Percentiles rank a stretch among this genome's conserved stretches.
These are phyloP conservation scores for Penicillium coprophilum DNA, from an alignment of 495 filamentous ascomycete genomes.

Conservation along the genomic window DNA sequence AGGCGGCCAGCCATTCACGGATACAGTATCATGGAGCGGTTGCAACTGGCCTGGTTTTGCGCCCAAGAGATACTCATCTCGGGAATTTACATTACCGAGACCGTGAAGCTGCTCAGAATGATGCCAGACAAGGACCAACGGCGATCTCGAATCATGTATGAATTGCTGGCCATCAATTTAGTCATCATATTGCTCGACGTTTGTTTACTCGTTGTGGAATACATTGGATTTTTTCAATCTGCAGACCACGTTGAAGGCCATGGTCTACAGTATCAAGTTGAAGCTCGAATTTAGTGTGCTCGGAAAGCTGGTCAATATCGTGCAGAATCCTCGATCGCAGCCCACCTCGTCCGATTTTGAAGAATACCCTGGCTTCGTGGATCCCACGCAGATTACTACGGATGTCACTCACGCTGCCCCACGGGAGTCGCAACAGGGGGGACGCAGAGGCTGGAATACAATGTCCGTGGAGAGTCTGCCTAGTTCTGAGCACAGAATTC, in stretches of 20 bases:
- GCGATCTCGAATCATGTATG: slow-evolving; percentile 47
- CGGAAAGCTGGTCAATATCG: slow-evolving; percentile 40
- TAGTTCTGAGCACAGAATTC: slow-evolving; percentile 28
- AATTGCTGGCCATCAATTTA: slow-evolving; percentile 57
- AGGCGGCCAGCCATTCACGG: slow-evolving; percentile 37
- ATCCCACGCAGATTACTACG: slow-evolving; percentile 36
- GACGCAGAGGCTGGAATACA: slow-evolving; percentile 26
- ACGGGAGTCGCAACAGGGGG: slow-evolving; percentile 13
- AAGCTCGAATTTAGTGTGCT: slow-evolving; percentile 63
- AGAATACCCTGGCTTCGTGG: slow-evolving; percentile 40
- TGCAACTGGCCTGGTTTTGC: slow-evolving; percentile 60
- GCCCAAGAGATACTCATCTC: slow-evolving; percentile 60
- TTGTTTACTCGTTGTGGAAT: slow-evolving; percentile 56
- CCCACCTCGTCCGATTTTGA: slow-evolving; percentile 38
- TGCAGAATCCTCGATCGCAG: slow-evolving; percentile 33
- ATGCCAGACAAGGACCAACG: slow-evolving; percentile 41
- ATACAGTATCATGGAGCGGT: slow-evolving; percentile 56
- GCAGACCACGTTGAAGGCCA: slow-evolving; percentile 55
- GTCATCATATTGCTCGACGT: slow-evolving; percentile 56
- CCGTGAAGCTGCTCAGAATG: slow-evolving; percentile 44
- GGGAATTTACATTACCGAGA: slow-evolving; percentile 55
- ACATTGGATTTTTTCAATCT: slow-evolving; percentile 51
- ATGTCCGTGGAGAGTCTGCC: slow-evolving; percentile 39
- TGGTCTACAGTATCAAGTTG: slow-evolving; percentile 62
- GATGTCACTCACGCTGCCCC: slow-evolving; percentile 42